Evolutionary conservation across 1,284 basidiomycete species (phyloP), one percentile per base, ranked within the genome.

Genomic region (Apiotrichum domesticum): DNA sequence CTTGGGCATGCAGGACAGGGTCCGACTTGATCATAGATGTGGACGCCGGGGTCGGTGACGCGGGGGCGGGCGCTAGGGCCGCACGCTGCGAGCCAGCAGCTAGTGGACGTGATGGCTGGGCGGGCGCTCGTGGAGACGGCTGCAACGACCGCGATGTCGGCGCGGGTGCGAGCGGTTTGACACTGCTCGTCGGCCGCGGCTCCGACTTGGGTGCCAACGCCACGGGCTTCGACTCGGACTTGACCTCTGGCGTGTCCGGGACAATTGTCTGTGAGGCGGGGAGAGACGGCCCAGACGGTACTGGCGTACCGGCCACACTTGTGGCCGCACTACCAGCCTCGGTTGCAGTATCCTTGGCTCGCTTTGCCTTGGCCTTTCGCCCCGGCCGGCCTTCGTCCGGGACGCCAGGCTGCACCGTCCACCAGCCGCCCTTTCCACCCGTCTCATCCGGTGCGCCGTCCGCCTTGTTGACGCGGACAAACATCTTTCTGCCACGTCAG

Each of bases 401-500:
- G 11, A 74, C 68, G 11, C 71, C 73, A n/a, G 72, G 68, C 51
- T 71, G 66, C 4, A 75, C 74, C 7, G 75, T 77, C 75, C 75
- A 77, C 75, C 75, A 77, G 7, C 75, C 75, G 33, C 75, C 75
- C 64, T 77, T 77, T 29, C 72, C 71, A 33, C 68, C 70, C 5
- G 67, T 63, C 39, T 75, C 73, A 55, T 76, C 72, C 6, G 66
- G 66, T 3, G 66, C 54, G 9, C 69, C 70, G 55, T 77, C 75
- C 8, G 66, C 64, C 60, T 74, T 71, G 62, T 75, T 74, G 3
- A 74, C 72, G 34, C 75, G 63, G 9, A 77, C 75, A 59, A 77
- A 77, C 68, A 75, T 75, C 71, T 77, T 77, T 58, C 75, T 77
- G 58, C 37, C 21, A 4, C 10, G 52, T 61, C 48, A 59, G 51